Percentiles rank a stretch among this genome's conserved stretches.
phyloP scores from a whole-genome alignment of 2,329 filamentous ascomycete genomes.

The Mollisia scopiformis region DNA sequence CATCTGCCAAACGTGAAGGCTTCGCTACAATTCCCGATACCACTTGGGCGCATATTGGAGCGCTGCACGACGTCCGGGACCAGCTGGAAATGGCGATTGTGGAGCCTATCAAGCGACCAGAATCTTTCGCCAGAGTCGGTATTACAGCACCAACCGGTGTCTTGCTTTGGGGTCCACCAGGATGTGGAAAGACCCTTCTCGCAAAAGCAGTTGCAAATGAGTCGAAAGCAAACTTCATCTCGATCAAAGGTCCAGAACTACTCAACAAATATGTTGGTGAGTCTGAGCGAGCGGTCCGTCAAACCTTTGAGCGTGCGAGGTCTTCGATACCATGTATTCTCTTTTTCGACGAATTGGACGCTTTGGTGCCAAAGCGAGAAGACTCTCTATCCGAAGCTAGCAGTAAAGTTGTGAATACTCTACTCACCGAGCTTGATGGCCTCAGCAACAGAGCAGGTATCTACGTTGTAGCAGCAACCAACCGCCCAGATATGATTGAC shows the following conservation, averaged over 20 bases:
- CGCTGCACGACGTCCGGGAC: conserved; percentile 76
- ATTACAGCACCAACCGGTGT: conserved; percentile 84
- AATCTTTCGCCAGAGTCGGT: conserved; percentile 75
- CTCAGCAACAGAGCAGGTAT: conserved; percentile 80
- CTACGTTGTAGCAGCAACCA: conserved; percentile 93
- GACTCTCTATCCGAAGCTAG: conserved; percentile 79
- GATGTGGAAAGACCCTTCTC: conserved; percentile 94
- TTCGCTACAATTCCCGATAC: conserved; percentile 94
- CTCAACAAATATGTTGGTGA: conserved; percentile 98
- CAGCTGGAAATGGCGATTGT: conserved; percentile 87
- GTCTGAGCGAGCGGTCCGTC: conserved; percentile 88
- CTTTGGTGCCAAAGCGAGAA: conserved; percentile 83
- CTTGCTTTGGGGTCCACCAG: conserved; percentile 93
- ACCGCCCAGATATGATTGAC: conserved; percentile 95
- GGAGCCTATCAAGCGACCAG: conserved; percentile 82
- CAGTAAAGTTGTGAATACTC: conserved; percentile 88
- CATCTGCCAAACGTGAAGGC: conserved; percentile 87
- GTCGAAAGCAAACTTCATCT: conserved; percentile 96
- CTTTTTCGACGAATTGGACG: conserved; percentile 98
- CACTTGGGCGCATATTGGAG: conserved; percentile 91
- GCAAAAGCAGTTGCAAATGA: conserved; percentile 97
- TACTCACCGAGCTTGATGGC: conserved; percentile 93
- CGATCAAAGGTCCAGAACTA: conserved; percentile 93
- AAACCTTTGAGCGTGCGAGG: conserved; percentile 87
- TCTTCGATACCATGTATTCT: conserved; percentile 90